Evolutionary conservation across 495 filamentous ascomycete genomes (phyloP).

Genomic region (Aspergillus panamensis): DNA sequence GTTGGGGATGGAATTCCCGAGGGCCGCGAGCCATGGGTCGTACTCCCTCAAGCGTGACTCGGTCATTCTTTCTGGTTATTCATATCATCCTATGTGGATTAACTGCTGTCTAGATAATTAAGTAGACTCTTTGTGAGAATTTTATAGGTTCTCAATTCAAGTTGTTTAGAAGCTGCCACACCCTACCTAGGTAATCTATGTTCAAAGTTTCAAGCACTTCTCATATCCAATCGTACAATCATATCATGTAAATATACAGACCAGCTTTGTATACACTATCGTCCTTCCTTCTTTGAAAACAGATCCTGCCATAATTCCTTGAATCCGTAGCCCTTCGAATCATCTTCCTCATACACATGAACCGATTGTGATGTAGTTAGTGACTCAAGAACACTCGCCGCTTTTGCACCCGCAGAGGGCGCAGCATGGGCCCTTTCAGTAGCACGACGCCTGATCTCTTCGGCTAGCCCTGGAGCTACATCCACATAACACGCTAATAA

Average conservation of each 20-base stretch:
- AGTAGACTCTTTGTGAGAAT: too few relatives aligned
- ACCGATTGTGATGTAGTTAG: constrained; percentile 49
- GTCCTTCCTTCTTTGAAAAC: constrained; percentile 45
- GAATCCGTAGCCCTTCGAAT: constrained; percentile 72
- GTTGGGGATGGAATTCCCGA: too few relatives aligned
- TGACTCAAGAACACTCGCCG: constrained; percentile 50
- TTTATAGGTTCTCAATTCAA: not conserved
- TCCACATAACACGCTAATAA: constrained; percentile 77
- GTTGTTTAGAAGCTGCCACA: not conserved
- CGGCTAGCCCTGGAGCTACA: constrained; percentile 70
- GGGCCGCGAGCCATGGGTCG: too few relatives aligned
- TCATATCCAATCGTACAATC: not conserved
- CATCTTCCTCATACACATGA: constrained; percentile 66
- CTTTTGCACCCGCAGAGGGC: constrained; percentile 29
- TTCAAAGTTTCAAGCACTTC: not conserved
- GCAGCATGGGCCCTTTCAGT: constrained; percentile 44
- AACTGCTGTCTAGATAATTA: too few relatives aligned
- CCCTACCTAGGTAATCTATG: not conserved
- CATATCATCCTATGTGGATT: too few relatives aligned
- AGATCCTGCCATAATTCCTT: constrained; percentile 85
- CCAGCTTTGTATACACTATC: not conserved
- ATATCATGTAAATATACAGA: constrained; percentile 4
- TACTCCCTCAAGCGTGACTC: too few relatives aligned
- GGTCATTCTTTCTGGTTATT: too few relatives aligned
- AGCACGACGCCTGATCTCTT: constrained; percentile 68